Base-by-base conservation (phyloP, 495 filamentous ascomycete species). In the Xylaria castorea region DNA sequence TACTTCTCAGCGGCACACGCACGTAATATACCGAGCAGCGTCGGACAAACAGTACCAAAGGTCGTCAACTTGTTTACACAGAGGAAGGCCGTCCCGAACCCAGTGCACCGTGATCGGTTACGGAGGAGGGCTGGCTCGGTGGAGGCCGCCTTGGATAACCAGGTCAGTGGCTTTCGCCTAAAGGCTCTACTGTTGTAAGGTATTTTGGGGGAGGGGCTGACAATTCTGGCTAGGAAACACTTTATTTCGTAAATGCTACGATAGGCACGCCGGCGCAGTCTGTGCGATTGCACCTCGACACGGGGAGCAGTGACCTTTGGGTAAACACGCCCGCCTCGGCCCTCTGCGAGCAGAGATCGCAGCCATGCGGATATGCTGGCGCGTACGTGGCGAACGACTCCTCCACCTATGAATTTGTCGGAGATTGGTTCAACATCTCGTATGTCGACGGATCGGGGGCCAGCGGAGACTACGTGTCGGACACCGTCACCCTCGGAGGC, bases 221-320 rank as follows among this genome's bases (percentile, higher is more conserved):
- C 66, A 8, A 30, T 25, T 46, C 25, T 32, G 22, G 12, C 53
- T 57, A 90, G 86, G 83, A 89, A 82, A 87, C 84, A 51, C 82
- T 93, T 20, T 96, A 96, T 76, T 92, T 89, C 77, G 87, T 90
- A 70, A 93, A 93, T 78, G 83, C 89, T 48, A 91, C 88, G 14
- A 75, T 96, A 71, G 93, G 93, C 46, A 94, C 93, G 22, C 93
- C 92, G 25, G 74, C 85, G 27, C 90, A 91, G 74, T 80, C 75
- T 5, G 65, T 94, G n/a, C 85, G 88, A 30, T 76, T 95, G 77
- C 89, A 93, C 72, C 76, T 96, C 66, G 93, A 96, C 75, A 96
- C 93, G 12, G 93, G 93, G 36, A 97, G 93, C 78, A 96, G 93
- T 75, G 95, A 98, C 82, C 81, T 97, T 3, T 98, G 95, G 95